Evolutionary conservation across 2,329 filamentous ascomycete species (phyloP).

Genomic region (Parafenestella ontariensis): DNA sequence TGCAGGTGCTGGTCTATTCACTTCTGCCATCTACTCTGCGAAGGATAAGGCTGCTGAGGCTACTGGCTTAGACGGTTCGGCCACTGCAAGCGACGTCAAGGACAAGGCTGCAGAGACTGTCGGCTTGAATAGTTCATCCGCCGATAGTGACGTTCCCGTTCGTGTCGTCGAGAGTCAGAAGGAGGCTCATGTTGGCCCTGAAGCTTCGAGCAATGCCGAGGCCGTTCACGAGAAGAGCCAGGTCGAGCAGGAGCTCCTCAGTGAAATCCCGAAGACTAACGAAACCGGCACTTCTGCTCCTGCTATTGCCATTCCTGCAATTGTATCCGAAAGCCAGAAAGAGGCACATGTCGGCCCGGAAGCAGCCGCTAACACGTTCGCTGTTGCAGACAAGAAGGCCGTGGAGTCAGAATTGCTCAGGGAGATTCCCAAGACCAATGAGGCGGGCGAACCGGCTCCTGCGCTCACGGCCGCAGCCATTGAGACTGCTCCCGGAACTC

Average conservation of each 20-base stretch:
- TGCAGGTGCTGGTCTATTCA: conserved; percentile 51
- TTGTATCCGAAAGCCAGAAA: conserved; percentile 75
- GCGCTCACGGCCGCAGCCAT: conserved; percentile 21
- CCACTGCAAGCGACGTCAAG: conserved; percentile 47
- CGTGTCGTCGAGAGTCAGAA: conserved; percentile 75
- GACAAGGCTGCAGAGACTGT: conserved; percentile 47
- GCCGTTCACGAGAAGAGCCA: conserved; percentile 73
- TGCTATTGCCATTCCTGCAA: conserved; percentile 55
- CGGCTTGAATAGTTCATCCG: conserved; percentile 51
- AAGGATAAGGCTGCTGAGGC: conserved; percentile 47
- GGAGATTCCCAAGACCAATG: conserved; percentile 47
- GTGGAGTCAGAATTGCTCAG: conserved; percentile 72
- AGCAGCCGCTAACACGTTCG: conserved; percentile 68
- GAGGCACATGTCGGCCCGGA: conserved; percentile 69
- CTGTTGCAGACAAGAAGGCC: conserved; percentile 73
- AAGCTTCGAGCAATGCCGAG: conserved; percentile 68
- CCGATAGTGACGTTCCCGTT: conserved; percentile 55
- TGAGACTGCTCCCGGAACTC: conserved; percentile 16
- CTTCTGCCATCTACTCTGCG: conserved; percentile 38
- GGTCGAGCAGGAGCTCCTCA: conserved; percentile 71
- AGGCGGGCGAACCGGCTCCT: conserved; percentile 47
- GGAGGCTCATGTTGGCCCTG: conserved; percentile 66
- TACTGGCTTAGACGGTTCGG: conserved; percentile 50
- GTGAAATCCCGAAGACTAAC: conserved; percentile 42
- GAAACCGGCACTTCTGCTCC: conserved; percentile 51